Evolutionary conservation across 1,139 yeast species (phyloP).

Genomic region (Scheffersomyces titani): DNA sequence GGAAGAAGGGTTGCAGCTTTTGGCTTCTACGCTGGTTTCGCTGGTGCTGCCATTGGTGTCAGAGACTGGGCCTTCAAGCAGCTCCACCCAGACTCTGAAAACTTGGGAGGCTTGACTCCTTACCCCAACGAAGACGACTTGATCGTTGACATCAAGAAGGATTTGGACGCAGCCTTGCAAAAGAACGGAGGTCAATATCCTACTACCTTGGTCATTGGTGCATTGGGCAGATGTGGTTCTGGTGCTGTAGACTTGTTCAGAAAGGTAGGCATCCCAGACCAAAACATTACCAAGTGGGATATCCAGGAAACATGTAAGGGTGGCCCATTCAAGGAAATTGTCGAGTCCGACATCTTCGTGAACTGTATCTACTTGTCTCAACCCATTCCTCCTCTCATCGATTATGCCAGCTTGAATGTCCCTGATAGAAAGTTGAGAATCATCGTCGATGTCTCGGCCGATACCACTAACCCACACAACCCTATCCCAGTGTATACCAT

Average conservation of each 20-base stretch:
- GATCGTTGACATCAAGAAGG: conserved; percentile 66
- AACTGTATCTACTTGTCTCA: conserved; percentile 93
- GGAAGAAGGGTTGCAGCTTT: conserved; percentile 99
- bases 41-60: conserved; percentile 96
- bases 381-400: conserved; percentile 92
- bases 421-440: conserved; percentile 76
- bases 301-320: conserved; percentile 95
- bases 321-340: conserved; percentile 95
- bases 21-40: conserved; percentile 98
- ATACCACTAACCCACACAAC: conserved; percentile 97
- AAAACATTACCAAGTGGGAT: conserved; percentile 89
- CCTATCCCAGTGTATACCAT: conserved; percentile 91
- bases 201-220: conserved; percentile 87
- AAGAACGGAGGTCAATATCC: conserved; percentile 70
- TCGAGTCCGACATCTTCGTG: conserved; percentile 82
- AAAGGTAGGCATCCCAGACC: conserved; percentile 86
- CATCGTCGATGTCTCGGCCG: conserved; percentile 97
- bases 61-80: conserved; percentile 95
- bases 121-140: conserved; percentile 78
- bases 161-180: conserved; percentile 58
- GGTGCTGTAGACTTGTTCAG: conserved; percentile 88
- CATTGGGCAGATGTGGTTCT: conserved; percentile 98
- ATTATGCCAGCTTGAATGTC: conserved; percentile 64
- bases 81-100: conserved; percentile 59
- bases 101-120: conserved; percentile 76